These are phyloP conservation scores for Coniochaeta sp. DNA, from an alignment of 2,329 filamentous ascomycete species.

Conservation along the genomic window DNA sequence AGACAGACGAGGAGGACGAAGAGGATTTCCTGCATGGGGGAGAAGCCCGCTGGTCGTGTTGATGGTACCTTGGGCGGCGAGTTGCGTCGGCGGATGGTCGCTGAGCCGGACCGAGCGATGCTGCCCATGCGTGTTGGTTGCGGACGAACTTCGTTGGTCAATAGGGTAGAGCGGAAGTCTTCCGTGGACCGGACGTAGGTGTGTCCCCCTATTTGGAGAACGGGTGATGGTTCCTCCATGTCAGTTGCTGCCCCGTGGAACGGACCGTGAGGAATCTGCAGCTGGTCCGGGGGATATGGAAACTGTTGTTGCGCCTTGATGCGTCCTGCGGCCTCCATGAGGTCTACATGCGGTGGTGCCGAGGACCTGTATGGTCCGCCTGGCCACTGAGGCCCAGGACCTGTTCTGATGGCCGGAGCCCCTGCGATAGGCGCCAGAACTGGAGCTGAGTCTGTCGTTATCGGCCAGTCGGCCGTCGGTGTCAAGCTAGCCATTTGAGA, in stretches of 20 bases:
- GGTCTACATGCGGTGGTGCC: slow-evolving; percentile 12
- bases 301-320: slow-evolving; percentile 8
- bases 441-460: slow-evolving; percentile 5
- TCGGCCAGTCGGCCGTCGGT: slow-evolving; percentile 9
- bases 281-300: neutral
- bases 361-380: slow-evolving; percentile 1
- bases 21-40: slow-evolving; percentile 20
- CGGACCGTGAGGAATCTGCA: neutral
- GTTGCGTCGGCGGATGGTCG: neutral
- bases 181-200: slow-evolving; percentile 14
- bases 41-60: slow-evolving; percentile 14
- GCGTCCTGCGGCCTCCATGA: slow-evolving; percentile 13
- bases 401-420: neutral
- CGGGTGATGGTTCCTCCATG: slow-evolving; percentile 9
- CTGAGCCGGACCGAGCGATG: neutral
- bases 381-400: neutral
- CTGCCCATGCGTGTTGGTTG: neutral
- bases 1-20: slow-evolving; percentile 33
- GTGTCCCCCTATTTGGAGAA: slow-evolving; percentile 16
- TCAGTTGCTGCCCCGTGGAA: neutral
- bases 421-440: slow-evolving; percentile 3
- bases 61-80: neutral
- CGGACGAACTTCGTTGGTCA: neutral
- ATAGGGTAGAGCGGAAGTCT: neutral
- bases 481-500: slow-evolving; percentile 1